Evolutionary conservation across 139 green algal genomes (phyloP), one percentile per base, ranked within the genome.

Genomic region (Auxenochlorella pyrenoidosa): DNA sequence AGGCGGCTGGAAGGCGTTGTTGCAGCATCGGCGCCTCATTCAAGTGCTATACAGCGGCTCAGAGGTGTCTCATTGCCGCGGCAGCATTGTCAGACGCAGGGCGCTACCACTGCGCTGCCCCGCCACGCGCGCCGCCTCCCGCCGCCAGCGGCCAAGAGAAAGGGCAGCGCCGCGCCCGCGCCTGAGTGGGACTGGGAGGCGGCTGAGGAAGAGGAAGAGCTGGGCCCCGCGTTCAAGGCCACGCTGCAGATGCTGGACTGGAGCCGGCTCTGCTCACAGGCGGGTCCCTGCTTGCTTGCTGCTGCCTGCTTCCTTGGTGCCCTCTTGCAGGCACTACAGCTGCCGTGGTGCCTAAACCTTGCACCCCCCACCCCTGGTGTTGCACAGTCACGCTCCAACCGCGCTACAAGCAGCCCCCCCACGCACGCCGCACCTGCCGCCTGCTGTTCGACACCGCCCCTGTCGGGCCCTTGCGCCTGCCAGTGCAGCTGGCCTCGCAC

Each of bases 241-340:
- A 95, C 94, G 4, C 84, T 95, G n/a, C 16, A 44, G 0, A 92
- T 96, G 82, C 84, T 97, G 71, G 93, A 96, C 51, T 97, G 95
- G 95, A 72, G 76, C 12, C 71, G 87, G 22, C 79, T 98, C 47
- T 97, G 95, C 77, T 79, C 81, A 19, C 91, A 97, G 41, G 86
- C 96, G 4, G 19, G 82, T 18, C 15, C 24, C 3, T 30, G 21
- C 60, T 68, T 30, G 8, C 60, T 68, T 77, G 71, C 22, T 2
- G 71, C 12, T 5, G 1, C 8, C 2, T 77, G 72, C 38, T n/a
- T 58, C n/a, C 38, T 5, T 21, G 22, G 10, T 78, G 12, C 54
- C 16, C 36, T 78, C 18, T 0, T 19, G 71, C 38, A 13, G 2
- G 8, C 21, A 5, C 75, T 36, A n/a, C 3, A 60, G 34, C 34